Percentiles rank a stretch among this genome's conserved stretches.
Evolutionary conservation across 2,329 filamentous ascomycete species (phyloP).

Genomic region (Claviceps cyperi): DNA sequence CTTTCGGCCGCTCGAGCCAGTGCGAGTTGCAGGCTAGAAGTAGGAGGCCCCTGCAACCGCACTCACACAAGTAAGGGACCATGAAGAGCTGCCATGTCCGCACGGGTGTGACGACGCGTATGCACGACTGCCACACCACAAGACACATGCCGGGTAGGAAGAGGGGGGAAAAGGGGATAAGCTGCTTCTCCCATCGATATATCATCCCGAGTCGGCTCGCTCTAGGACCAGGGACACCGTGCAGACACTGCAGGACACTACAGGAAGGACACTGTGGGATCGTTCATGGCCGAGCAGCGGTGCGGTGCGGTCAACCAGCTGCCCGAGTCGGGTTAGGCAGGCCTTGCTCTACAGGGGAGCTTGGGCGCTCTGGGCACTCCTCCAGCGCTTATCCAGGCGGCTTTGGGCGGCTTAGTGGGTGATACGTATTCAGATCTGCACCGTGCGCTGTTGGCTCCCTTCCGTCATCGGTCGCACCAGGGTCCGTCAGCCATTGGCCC

Average conservation of each 20-base stretch:
- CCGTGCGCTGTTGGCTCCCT: background rate
- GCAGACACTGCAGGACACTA: background rate
- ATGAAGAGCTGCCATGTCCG: too few relatives aligned
- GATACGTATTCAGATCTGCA: background rate
- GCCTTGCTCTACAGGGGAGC: background rate
- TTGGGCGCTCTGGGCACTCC: background rate
- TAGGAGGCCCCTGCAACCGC: too few relatives aligned
- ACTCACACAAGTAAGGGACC: too few relatives aligned
- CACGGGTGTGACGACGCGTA: too few relatives aligned
- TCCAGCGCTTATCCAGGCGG: background rate
- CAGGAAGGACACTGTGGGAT: background rate
- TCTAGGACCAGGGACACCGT: background rate
- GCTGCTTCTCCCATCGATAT: too few relatives aligned
- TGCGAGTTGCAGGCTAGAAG: background rate
- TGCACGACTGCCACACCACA: too few relatives aligned
- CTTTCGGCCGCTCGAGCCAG: background rate
- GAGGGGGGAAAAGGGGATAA: background rate
- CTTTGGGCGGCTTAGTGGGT: background rate
- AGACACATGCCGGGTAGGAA: too few relatives aligned
- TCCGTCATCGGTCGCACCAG: background rate
- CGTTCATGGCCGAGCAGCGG: background rate
- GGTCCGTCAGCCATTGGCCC: background rate
- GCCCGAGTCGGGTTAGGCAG: background rate
- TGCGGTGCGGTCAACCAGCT: background rate
- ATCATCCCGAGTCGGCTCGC: background rate